A percentile compares a stretch with the other conserved stretches of the same genome.
These are phyloP conservation scores for Apiospora kogelbergensis DNA, from an alignment of 2,329 filamentous ascomycete genomes.

Conservation along the genomic window DNA sequence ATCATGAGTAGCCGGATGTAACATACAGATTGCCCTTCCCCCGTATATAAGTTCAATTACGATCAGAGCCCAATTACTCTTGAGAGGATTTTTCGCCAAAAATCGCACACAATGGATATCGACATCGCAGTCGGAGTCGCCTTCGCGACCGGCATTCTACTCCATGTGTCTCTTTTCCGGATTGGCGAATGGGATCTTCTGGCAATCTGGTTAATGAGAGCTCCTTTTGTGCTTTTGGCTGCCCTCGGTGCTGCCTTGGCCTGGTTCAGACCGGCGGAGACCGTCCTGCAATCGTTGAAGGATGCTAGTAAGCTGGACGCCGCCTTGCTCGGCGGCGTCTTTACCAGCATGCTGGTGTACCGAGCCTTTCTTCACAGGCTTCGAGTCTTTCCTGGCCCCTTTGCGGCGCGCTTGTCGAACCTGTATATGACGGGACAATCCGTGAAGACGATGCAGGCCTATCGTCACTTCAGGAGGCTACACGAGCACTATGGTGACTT, in stretches of 20 bases:
- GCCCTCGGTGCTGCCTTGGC: neutral
- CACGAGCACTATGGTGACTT: conserved; percentile 9
- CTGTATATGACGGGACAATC: conserved; percentile 2
- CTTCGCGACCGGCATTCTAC: neutral
- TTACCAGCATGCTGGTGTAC: conserved; percentile 10
- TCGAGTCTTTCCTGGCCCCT: conserved; percentile 10
- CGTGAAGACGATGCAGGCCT: neutral
- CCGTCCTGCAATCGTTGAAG: neutral
- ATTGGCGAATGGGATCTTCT: conserved; percentile 11
- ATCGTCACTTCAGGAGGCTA: neutral
- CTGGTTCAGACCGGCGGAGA: neutral
- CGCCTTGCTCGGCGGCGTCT: neutral
- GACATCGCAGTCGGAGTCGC: neutral
- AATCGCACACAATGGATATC: neutral
- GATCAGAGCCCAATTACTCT: neutral
- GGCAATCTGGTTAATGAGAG: neutral
- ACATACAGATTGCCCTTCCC: neutral
- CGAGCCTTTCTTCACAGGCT: conserved; percentile 11
- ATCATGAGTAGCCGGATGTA: neutral
- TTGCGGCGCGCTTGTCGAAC: conserved; percentile 8
- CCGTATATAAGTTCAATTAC: neutral
- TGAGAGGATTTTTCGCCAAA: neutral
- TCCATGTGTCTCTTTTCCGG: conserved; percentile 10
- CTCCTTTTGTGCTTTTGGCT: neutral
- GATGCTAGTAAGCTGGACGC: neutral